phyloP scores from a whole-genome alignment of 2,329 filamentous ascomycete genomes.

The Verticillium klebahnii region DNA sequence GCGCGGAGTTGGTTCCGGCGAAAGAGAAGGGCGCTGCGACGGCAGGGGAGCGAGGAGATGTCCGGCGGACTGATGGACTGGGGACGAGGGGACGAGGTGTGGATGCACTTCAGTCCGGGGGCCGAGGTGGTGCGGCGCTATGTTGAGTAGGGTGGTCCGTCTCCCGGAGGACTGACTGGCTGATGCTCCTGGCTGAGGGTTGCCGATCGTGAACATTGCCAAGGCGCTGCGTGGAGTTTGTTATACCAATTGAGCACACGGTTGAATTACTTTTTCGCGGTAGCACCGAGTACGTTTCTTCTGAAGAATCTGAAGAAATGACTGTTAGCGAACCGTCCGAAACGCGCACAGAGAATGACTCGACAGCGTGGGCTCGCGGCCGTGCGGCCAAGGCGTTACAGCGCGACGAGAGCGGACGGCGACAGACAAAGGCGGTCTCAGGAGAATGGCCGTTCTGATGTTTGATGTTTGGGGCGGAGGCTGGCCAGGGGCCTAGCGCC shows the following conservation, averaged over 20 bases:
- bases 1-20: conserved; percentile 38
- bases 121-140: conserved; percentile 12
- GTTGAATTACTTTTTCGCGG: not conserved
- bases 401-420: not conserved
- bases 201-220: not conserved
- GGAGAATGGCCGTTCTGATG: not conserved
- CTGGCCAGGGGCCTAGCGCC: not conserved
- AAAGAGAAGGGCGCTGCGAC: conserved; percentile 18
- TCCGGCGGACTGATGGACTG: conserved; percentile 23
- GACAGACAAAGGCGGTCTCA: not conserved
- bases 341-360: not conserved
- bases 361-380: not conserved
- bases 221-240: not conserved
- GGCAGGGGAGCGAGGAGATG: conserved; percentile 18
- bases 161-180: too few species aligned
- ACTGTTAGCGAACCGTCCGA: not conserved
- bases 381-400: not conserved
- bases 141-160: not conserved
- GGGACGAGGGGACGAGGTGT: conserved; percentile 23
- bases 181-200: not conserved
- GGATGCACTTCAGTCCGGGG: conserved; percentile 25
- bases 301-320: not conserved
- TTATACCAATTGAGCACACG: not conserved
- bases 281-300: not conserved
- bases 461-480: not conserved